Evolutionary conservation across 768 basidiomycete species (phyloP), one percentile per base, ranked within the genome.

Genomic region (Suillus luteus): DNA sequence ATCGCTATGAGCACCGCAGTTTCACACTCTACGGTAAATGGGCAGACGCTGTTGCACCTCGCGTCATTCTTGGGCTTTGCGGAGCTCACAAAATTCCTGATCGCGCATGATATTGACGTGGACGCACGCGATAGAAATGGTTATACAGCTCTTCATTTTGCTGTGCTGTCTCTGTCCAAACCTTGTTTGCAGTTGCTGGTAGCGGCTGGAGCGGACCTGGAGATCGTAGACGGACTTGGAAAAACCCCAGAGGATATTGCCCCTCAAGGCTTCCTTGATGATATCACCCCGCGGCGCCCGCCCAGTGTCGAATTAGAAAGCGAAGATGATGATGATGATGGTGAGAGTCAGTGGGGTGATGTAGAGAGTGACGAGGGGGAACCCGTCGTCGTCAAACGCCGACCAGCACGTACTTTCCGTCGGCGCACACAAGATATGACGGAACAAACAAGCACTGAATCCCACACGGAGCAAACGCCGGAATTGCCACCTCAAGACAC

Each of bases 61-160:
- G 90, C 95, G 2, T 81, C 87, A 6, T 88, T 93, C 71, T 85
- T 95, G 62, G 89, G 89, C 37, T 92, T 93, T 74, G 77, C 85
- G 10, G 78, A 85, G 6, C 83, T 99, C 38, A 83, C 88, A 19
- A 71, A 79, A 52, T 93, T 92, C 77, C 81, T 99, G 62, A 77
- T 96, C 62, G 76, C 80, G 5, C 90, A 85, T 61, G 86, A 83
- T 8, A 87, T 90, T 43, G 93, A 95, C 71, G 67, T 95, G 60
- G 94, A 99, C 72, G 83, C 82, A 15, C 87, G 93, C 57, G 97
- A 99, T 75, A 82, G 85, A 55, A 96, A 95, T 74, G 96, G 96
- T 15, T 93, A 84, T 73, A 99, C 96, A 0, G 86, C 97, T 0
- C 77, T 98, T 40, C 92, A 96, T 76, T 91, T 96, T 70, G 92